Percentiles rank a stretch among this genome's conserved stretches.
Conservation (phyloP, 768 basidiomycete species). For the Coprinopsis strossmayeri region DNA sequence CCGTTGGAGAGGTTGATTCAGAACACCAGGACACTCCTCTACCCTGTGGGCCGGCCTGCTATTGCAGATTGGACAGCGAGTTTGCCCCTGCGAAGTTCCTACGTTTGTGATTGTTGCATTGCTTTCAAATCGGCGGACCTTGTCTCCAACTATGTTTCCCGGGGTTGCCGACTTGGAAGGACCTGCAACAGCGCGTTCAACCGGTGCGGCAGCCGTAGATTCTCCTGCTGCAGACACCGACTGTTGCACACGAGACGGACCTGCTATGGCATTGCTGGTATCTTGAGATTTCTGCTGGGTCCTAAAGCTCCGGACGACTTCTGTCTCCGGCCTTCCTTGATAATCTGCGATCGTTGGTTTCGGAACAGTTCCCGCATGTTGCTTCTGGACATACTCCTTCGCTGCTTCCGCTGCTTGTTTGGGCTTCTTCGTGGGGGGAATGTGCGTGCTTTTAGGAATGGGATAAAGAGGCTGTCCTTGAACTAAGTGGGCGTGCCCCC, state of each 20-base stretch:
- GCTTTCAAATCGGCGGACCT: not conserved
- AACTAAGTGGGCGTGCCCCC: constrained; percentile 52
- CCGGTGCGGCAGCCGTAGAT: not conserved
- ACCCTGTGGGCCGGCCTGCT: constrained; percentile 35
- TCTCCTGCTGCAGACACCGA: not conserved
- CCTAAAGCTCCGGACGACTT: constrained; percentile 3
- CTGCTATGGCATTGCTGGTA: not conserved
- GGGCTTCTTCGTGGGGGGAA: constrained; percentile 28
- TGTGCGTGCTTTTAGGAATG: constrained; percentile 18
- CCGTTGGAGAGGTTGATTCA: not conserved
- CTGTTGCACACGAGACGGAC: not conserved
- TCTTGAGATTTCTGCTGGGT: not conserved
- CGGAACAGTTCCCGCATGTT: not conserved
- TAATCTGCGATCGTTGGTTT: not conserved
- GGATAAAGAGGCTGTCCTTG: constrained; percentile 59
- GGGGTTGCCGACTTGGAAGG: not conserved
- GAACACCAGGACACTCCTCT: constrained; percentile 16
- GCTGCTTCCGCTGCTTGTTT: constrained; percentile 18
- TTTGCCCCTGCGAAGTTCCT: not conserved
- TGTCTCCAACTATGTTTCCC: not conserved
- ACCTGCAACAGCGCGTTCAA: not conserved
- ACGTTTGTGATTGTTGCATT: not conserved
- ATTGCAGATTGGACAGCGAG: constrained; percentile 44
- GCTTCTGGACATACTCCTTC: constrained; percentile 6
- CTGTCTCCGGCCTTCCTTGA: not conserved